Conservation (phyloP, 2,329 filamentous ascomycete genomes). For the Alternaria brassicicola region DNA sequence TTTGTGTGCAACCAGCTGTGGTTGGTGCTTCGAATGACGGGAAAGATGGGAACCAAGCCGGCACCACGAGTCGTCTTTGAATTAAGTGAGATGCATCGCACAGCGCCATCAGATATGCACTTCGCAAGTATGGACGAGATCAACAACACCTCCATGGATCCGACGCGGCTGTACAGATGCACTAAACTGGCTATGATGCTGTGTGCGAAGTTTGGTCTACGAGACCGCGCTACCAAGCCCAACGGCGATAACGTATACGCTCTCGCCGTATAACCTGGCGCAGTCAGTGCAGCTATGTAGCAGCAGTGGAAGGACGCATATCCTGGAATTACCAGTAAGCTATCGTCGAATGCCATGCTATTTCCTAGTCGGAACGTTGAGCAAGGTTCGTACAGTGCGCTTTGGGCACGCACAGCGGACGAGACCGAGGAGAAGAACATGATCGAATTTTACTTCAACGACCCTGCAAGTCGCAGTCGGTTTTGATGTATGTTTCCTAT, state of each 20-base stretch:
- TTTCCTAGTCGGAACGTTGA: conserved; percentile 47
- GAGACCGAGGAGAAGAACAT: conserved; percentile 52
- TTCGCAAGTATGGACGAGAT: conserved; percentile 54
- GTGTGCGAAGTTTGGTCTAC: conserved; percentile 51
- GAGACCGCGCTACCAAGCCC: conserved; percentile 51
- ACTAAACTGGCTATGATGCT: conserved; percentile 55
- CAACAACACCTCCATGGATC: conserved; percentile 47
- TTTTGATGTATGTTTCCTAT: not conserved
- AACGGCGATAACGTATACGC: conserved; percentile 52
- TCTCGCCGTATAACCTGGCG: conserved; percentile 52
- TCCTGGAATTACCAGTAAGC: conserved; percentile 50
- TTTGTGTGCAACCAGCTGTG: not conserved
- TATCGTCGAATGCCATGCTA: conserved; percentile 47
- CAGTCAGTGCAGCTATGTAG: conserved; percentile 53
- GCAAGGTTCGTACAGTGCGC: conserved; percentile 54
- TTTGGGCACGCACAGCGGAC: conserved; percentile 50
- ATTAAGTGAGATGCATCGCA: conserved; percentile 50
- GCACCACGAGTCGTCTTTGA: conserved; percentile 53
- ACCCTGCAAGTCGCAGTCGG: conserved; percentile 28
- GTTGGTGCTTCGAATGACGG: not conserved
- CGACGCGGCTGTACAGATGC: conserved; percentile 49
- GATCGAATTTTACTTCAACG: conserved; percentile 54
- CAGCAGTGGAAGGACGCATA: conserved; percentile 57
- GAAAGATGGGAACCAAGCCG: conserved; percentile 19
- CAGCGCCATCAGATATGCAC: conserved; percentile 46